Base-by-base conservation (phyloP, 2,329 filamentous ascomycete genomes). In the Aureobasidium sp. region DNA sequence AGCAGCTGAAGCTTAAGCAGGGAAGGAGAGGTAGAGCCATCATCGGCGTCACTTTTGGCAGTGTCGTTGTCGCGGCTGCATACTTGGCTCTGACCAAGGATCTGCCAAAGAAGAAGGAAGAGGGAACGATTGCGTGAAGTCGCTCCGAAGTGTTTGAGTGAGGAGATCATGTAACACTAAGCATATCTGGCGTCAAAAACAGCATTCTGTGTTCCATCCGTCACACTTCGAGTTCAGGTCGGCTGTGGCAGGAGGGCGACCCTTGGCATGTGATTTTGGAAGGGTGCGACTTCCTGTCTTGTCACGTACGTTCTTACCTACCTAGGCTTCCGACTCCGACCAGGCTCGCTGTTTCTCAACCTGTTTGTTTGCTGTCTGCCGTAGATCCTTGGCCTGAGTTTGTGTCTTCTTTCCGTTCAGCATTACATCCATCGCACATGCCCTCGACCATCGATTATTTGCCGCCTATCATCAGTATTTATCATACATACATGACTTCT, bases 21-120 rank as follows among this genome's bases (percentile, higher is more conserved):
- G 78, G 78, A 3, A 71, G 72, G n/a, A 69, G 74, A 51, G 78
- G 78, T 2, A 70, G 78, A 36, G 77, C 75, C 64, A 78, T 80
- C 57, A 77, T 81, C 66, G 77, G 76, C 2, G 68, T 75, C 9
- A 75, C 73, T 5, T 80, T 78, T 66, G 78, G 77, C 5, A 70
- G 72, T 30, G 74, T 79, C 39, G 73, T 79, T 34, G 67, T 71
- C 4, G 68, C 72, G 14, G 76, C 78, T n/a, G 71, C 65, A 5
- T 74, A 66, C 63, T 57, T 67, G 59, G 67, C 64, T 16, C 14
- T 62, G 34, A 61, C 50, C 21, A 57, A 49, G 51, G 60, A 61
- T 39, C 13, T 57, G 30, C 41, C 53, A 34, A 54, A 47, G 37
- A 57, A 61, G 34, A 44, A 54, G 51, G 51, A 37, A n/a, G 54